Percentiles rank a stretch among this genome's conserved stretches.
Evolutionary conservation across 768 basidiomycete genomes (phyloP).

Genomic region (Pulveroboletus frians): DNA sequence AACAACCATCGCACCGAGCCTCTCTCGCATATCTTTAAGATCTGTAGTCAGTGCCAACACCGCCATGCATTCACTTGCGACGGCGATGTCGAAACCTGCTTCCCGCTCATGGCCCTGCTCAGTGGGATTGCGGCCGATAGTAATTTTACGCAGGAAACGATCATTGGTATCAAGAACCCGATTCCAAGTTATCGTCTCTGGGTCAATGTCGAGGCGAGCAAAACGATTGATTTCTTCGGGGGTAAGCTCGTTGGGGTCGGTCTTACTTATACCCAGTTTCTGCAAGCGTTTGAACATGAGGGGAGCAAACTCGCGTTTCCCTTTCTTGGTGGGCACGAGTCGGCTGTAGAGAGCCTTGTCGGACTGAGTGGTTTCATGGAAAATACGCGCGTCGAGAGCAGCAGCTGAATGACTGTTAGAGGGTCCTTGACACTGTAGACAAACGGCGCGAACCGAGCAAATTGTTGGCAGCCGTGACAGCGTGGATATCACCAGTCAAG

Average conservation of each 20-base stretch:
- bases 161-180: constrained; percentile 97
- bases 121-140: constrained; percentile 83
- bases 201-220: constrained; percentile 87
- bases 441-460: constrained; percentile 57
- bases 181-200: constrained; percentile 93
- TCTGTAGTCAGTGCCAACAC: constrained; percentile 89
- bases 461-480: constrained; percentile 96
- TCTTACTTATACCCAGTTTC: constrained; percentile 95
- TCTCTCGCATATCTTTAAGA: constrained; percentile 85
- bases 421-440: not conserved
- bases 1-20: constrained; percentile 95
- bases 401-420: constrained; percentile 55
- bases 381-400: constrained; percentile 93
- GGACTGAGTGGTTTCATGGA: constrained; percentile 93
- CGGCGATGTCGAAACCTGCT: constrained; percentile 94
- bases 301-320: constrained; percentile 89
- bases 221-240: constrained; percentile 89
- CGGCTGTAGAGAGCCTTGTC: constrained; percentile 95
- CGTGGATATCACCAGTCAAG: constrained; percentile 95
- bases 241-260: constrained; percentile 85
- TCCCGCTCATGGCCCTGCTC: constrained; percentile 87
- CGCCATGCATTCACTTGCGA: constrained; percentile 98
- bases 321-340: constrained; percentile 89
- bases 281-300: constrained; percentile 93
- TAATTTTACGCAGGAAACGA: constrained; percentile 91